Conservation (phyloP, 2,329 filamentous ascomycete genomes). For the Hymenoscyphus fraxineus region DNA sequence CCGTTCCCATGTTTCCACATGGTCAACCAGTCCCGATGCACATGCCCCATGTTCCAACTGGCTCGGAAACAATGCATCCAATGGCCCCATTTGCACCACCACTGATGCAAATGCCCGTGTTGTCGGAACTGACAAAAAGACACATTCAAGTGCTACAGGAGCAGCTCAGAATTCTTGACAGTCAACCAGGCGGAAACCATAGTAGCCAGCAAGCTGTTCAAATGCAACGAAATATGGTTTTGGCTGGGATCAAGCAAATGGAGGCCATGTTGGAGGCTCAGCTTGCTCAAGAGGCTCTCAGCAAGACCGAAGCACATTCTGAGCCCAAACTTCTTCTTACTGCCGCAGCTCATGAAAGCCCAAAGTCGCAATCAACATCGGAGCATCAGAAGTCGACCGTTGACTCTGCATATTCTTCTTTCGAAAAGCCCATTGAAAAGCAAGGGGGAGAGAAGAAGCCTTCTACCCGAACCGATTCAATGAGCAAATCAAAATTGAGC, state of each 20-base stretch:
- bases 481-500: slow-evolving; percentile 29
- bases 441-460: background rate
- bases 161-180: slow-evolving; percentile 54
- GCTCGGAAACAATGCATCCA: slow-evolving; percentile 12
- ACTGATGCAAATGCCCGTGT: slow-evolving; percentile 13
- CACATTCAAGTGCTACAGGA: slow-evolving; percentile 40
- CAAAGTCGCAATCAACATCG: background rate
- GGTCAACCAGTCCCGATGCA: slow-evolving; percentile 23
- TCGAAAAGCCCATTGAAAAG: background rate
- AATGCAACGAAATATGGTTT: slow-evolving; percentile 40
- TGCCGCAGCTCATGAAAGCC: background rate
- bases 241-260: slow-evolving; percentile 32
- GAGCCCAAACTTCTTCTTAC: background rate
- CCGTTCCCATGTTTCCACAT: slow-evolving; percentile 19
- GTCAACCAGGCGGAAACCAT: slow-evolving; percentile 57
- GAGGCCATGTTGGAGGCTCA: slow-evolving; percentile 25
- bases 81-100: slow-evolving; percentile 16
- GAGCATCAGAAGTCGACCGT: background rate
- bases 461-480: slow-evolving; percentile 2
- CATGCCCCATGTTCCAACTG: slow-evolving; percentile 13
- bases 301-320: background rate
- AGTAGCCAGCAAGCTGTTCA: slow-evolving; percentile 54
- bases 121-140: slow-evolving; percentile 21
- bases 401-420: background rate
- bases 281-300: slow-evolving; percentile 16